Evolutionary conservation across 371 early-diverging fungal species (phyloP), one percentile per base, ranked within the genome.

Genomic region (Mortierella sp.): DNA sequence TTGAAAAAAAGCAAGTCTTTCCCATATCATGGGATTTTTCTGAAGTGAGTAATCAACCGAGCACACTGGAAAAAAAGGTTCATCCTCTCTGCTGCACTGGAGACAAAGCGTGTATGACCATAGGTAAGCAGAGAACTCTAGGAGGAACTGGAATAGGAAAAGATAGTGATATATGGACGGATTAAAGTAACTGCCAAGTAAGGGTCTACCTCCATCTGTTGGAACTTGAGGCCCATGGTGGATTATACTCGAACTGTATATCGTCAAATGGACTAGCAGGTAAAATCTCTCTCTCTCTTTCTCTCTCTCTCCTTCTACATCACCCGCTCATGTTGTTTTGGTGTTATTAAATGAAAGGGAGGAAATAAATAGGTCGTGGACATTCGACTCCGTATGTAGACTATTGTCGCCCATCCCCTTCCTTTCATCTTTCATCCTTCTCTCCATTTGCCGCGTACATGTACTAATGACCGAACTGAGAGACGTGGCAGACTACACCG

Each of bases 261-360:
- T 65, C 68, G 9, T 38, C 68, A 38, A 65, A 38, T 65, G 68
- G 68, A 21, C 68, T 38, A 42, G 68, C 68, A 65, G 68, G 68
- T 65, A 38, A 34, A 31, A 34, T 7, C 8, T 31, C 7, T 63
- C 28, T 60, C 58, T 28, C 28, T 28, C 0, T 60, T 34, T 63
- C 16, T 63, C 34, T 7, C n/a, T 26, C 26, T 9, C 28, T 28
- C 11, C 16, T 0, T 16, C 31, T 16, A 4, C 7, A 6, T 31
- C 31, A 16, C 8, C 6, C 63, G 31, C 63, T 63, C 31, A 34
- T 28, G 31, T 28, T 63, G 8, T 16, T 34, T 31, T 63, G 63
- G 63, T 63, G 63, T 63, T 63, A 6, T 63, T 31, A 63, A 65
- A 65, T 65, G 68, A 42, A 65, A 6, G 16, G 21, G 19, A 65